Evolutionary conservation across 1,139 yeast species (phyloP).

Genomic region (Protomyces pachydermus): DNA sequence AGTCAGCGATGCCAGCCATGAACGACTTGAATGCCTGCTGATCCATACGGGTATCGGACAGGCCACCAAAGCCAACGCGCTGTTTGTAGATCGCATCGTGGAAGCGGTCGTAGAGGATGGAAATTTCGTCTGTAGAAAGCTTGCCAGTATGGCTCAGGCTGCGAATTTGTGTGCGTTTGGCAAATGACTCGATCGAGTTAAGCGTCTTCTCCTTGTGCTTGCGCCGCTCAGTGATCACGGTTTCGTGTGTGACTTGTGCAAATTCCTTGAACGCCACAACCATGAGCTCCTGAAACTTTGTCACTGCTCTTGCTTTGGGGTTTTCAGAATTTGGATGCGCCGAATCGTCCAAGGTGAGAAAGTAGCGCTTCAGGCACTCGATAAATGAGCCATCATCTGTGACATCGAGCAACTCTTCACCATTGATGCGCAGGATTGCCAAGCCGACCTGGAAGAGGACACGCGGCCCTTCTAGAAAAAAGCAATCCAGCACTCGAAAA

Average conservation of each 20-base stretch:
- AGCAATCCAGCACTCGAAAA: constrained; percentile 82
- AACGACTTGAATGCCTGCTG: constrained; percentile 66
- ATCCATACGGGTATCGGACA: constrained; percentile 57
- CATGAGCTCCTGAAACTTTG: constrained; percentile 83
- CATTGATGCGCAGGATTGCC: constrained; percentile 79
- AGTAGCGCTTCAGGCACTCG: constrained; percentile 75
- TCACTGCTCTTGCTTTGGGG: constrained; percentile 58
- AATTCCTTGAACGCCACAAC: constrained; percentile 93
- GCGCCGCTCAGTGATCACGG: constrained; percentile 62
- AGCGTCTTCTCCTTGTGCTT: constrained; percentile 72
- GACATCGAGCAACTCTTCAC: constrained; percentile 70
- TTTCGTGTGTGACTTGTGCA: constrained; percentile 67
- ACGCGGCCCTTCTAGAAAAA: constrained; percentile 84
- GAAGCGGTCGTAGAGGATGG: constrained; percentile 76
- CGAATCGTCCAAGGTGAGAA: constrained; percentile 68
- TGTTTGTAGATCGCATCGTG: constrained; percentile 72
- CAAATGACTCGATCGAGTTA: constrained; percentile 81
- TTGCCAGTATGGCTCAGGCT: constrained; percentile 70
- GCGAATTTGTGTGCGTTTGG: constrained; percentile 84
- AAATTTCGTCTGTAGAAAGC: constrained; percentile 54
- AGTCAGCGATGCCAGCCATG: constrained; percentile 74
- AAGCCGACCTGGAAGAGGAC: constrained; percentile 89
- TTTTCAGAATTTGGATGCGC: constrained; percentile 72
- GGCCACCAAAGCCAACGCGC: constrained; percentile 66
- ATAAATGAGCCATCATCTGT: constrained; percentile 93